Conservation (phyloP, 805 yeast species). For the Cyberlindnera japonica region DNA sequence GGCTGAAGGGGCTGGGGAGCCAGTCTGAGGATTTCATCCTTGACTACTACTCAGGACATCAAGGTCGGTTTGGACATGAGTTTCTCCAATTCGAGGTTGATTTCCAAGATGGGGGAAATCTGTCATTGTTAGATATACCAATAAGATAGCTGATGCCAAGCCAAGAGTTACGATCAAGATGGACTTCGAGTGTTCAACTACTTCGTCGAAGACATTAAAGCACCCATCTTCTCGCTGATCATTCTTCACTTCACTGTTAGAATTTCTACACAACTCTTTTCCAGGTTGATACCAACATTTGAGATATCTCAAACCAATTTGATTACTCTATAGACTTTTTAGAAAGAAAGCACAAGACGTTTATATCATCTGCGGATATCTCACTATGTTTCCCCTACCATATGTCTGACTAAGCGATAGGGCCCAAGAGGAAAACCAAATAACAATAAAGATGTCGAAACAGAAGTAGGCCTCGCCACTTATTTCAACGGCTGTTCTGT, state of each 20-base stretch:
- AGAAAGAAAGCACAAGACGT: background rate
- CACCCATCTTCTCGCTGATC: conserved; percentile 39
- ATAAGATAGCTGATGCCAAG: too few species aligned
- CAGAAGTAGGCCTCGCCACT: too few species aligned
- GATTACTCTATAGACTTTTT: background rate
- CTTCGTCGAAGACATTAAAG: conserved; percentile 40
- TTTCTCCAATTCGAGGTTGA: conserved; percentile 38
- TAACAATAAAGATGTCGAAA: too few species aligned
- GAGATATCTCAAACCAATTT: background rate
- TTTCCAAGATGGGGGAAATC: conserved; percentile 27
- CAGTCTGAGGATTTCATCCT: conserved; percentile 29
- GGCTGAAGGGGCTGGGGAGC: background rate
- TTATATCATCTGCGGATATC: too few species aligned
- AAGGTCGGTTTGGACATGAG: conserved; percentile 44
- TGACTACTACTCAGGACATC: conserved; percentile 42
- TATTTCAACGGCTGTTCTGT: background rate
- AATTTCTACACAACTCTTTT: background rate
- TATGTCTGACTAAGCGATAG: too few species aligned
- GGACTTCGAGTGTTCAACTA: conserved; percentile 43
- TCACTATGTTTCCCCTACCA: too few species aligned
- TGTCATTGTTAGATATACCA: conserved; percentile 38
- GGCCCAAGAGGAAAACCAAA: too few species aligned
- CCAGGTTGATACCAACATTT: background rate
- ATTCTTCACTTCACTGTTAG: conserved; percentile 36
- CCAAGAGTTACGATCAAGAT: conserved; percentile 40